These are phyloP conservation scores for Corinectria fuckeliana DNA, from an alignment of 2,329 filamentous ascomycete genomes.

Conservation along the genomic window DNA sequence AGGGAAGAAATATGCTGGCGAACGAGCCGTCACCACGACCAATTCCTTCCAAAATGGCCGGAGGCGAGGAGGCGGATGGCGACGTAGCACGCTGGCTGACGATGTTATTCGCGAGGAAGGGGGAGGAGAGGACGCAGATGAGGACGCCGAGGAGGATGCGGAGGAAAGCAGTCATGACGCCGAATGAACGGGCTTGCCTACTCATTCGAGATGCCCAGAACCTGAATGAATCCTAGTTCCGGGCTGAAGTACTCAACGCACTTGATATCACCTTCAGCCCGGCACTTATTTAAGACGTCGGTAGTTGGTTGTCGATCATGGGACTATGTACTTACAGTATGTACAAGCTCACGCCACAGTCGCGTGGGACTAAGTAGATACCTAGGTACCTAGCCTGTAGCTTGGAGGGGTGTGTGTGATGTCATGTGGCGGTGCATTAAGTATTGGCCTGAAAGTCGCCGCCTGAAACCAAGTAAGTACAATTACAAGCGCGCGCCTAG, in stretches of 20 bases:
- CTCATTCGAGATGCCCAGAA: constrained; percentile 33
- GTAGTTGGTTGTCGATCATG: constrained; percentile 32
- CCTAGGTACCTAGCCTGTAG: too few species aligned
- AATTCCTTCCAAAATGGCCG: constrained; percentile 55
- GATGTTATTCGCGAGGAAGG: constrained; percentile 43
- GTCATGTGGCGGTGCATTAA: constrained; percentile 42
- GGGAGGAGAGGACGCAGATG: constrained; percentile 34
- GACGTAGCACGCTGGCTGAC: constrained; percentile 44
- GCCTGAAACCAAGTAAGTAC: constrained; percentile 25
- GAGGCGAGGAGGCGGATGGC: constrained; percentile 43
- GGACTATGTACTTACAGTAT: too few species aligned
- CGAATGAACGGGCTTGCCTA: constrained; percentile 18
- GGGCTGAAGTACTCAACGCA: neutral
- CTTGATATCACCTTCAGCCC: constrained; percentile 10
- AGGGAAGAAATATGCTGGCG: constrained; percentile 59
- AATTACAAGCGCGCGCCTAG: constrained; percentile 36
- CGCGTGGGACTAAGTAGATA: constrained; percentile 10
- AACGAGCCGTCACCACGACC: constrained; percentile 62
- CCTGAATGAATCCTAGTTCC: constrained; percentile 14
- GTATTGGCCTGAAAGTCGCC: constrained; percentile 12
- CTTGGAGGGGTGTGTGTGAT: constrained; percentile 18
- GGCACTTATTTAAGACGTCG: constrained; percentile 2
- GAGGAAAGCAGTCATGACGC: constrained; percentile 22
- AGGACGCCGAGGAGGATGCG: constrained; percentile 28
- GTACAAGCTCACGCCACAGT: neutral